Percentiles rank a stretch among this genome's conserved stretches.
phyloP scores from a whole-genome alignment of 202 grass and related monocot genomes.

The Carex sylvatica region DNA sequence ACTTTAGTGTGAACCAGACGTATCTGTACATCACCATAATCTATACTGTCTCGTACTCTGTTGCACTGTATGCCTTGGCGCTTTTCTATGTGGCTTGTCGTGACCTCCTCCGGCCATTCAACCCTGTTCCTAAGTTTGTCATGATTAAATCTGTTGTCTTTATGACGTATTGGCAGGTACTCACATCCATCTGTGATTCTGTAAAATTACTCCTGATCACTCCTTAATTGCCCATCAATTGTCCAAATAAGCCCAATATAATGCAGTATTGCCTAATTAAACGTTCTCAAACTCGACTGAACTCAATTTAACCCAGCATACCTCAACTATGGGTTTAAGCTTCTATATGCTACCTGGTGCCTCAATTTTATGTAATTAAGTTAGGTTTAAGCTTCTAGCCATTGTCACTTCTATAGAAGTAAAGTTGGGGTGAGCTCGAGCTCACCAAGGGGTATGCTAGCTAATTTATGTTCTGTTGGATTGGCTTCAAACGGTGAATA shows the following conservation, averaged over 20 bases:
- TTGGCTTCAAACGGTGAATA: background rate
- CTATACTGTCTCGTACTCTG: constrained; percentile 90
- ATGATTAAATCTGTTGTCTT: constrained; percentile 99
- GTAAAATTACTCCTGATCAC: background rate
- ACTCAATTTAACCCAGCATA: background rate
- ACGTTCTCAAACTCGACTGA: background rate
- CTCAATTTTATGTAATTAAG: too few species aligned
- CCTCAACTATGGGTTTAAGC: background rate
- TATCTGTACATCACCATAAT: constrained; percentile 99
- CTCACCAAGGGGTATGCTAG: background rate
- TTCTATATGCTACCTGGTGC: too few species aligned
- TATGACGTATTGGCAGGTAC: constrained; percentile 99
- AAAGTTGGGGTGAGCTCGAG: background rate
- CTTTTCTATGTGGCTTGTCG: constrained; percentile 93
- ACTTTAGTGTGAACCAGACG: constrained; percentile 88
- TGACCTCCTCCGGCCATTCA: constrained; percentile 83
- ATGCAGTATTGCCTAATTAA: background rate
- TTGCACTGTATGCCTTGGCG: constrained; percentile 80
- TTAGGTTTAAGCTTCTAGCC: too few species aligned
- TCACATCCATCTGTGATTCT: constrained; percentile 11
- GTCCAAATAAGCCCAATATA: background rate
- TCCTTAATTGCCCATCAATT: background rate
- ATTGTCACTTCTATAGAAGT: background rate
- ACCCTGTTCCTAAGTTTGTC: constrained; percentile 94
- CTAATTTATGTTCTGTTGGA: background rate